Base-by-base conservation (phyloP, 192 early-diverging fungal species). In the Coemansia furcata region DNA sequence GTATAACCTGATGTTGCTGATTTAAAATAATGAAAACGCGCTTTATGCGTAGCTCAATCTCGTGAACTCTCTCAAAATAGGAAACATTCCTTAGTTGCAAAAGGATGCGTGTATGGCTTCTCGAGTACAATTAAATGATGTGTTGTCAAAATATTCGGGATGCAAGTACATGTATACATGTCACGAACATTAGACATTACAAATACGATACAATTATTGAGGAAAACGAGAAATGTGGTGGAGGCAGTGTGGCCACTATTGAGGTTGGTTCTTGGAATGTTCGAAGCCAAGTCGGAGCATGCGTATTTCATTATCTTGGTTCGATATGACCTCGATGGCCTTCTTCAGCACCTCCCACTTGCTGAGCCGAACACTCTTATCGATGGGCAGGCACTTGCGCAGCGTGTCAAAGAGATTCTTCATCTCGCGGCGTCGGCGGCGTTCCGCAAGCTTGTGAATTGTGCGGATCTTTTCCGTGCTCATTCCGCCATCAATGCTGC, bases 331-430 rank as follows among this genome's bases (percentile, higher is more conserved):
- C 47, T 76, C 80, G 52, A 86, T 87, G 80, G 91, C 91, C 90
- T 95, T 95, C 59, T 88, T 91, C 42, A 95, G 72, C 33, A 93
- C 89, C 71, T 95, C 94, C 94, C 94, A 94, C 69, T 95, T 95
- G 79, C 91, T 93, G 33, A 93, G 85, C 55, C 93, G 92, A 30
- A 91, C 79, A 35, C 86, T 88, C 49, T 88, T 89, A 66, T 94
- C 92, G 4, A 92, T 84, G 3, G 94, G 93, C 63, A 95, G 80
- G 14, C 87, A 78, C 62, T 89, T 91, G 46, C 91, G 85, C 19
- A 95, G 79, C 47, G 91, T 89, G 78, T 95, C 94, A 87, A 95
- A 95, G 29, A 95, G 80, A 42, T 92, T 90, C 68, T 95, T 95
- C 91, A 95, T 94, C 66, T 95, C 94, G 67, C 88, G 93, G 40